Percentiles rank a stretch among this genome's conserved stretches.
Conservation (phyloP, 2,329 filamentous ascomycete species). For the Trichoderma cornu-damae region DNA sequence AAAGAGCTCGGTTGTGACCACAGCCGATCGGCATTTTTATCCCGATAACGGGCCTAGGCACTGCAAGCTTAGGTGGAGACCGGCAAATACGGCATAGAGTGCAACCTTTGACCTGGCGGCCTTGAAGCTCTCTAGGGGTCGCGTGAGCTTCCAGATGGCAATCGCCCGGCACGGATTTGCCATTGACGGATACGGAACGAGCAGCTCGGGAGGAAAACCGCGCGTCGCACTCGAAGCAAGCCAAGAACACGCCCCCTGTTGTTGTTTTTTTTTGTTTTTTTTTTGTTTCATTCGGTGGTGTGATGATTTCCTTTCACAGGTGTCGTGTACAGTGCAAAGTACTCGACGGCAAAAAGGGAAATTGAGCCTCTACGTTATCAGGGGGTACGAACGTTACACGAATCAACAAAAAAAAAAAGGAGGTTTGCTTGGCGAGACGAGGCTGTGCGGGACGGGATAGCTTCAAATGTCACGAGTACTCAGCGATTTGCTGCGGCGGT, state of each 20-base stretch:
- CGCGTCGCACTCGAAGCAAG: too few relatives aligned
- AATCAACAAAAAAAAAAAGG: too few relatives aligned
- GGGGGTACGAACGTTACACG: too few relatives aligned
- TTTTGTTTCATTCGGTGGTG: background rate
- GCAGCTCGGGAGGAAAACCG: too few relatives aligned
- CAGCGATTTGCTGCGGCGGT: too few relatives aligned
- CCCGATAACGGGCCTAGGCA: conserved; percentile 3
- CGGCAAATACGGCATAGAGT: conserved; percentile 14
- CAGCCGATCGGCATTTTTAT: conserved; percentile 16
- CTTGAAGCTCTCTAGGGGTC: too few relatives aligned
- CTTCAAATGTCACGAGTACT: background rate
- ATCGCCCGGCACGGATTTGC: background rate
- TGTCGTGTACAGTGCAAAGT: conserved; percentile 1
- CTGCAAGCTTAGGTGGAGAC: conserved; percentile 4
- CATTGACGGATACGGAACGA: too few relatives aligned
- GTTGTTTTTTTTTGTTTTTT: too few relatives aligned
- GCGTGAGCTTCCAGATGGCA: too few relatives aligned
- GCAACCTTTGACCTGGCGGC: too few relatives aligned
- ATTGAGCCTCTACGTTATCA: background rate
- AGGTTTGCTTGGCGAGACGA: conserved; percentile 3
- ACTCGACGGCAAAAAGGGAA: conserved; percentile 7
- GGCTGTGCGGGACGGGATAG: background rate
- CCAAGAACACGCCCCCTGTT: background rate
- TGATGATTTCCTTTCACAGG: background rate
- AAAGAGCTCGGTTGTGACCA: too few relatives aligned